Conservation (phyloP, 2,329 filamentous ascomycete species). For the Colletotrichum tabaci region DNA sequence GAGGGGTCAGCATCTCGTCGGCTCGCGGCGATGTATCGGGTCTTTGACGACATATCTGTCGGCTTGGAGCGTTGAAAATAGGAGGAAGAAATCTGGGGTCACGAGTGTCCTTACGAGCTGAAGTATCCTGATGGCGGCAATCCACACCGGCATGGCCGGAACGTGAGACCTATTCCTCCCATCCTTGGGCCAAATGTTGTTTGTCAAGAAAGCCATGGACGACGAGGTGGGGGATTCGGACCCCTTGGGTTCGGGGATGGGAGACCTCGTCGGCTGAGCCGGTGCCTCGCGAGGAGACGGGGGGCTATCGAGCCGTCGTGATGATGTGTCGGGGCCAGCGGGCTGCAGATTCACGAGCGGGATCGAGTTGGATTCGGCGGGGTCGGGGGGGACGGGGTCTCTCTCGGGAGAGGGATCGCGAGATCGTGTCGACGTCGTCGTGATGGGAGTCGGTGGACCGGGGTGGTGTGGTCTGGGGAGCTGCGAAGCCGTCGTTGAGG, state of each 20-base stretch:
- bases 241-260: slow-evolving; percentile 31
- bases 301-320: slow-evolving; percentile 17
- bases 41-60: neutral
- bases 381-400: slow-evolving; percentile 1
- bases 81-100: too few relatives aligned
- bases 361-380: slow-evolving; percentile 13
- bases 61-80: neutral
- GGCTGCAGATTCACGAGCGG: neutral
- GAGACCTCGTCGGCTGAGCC: slow-evolving; percentile 38
- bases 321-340: neutral
- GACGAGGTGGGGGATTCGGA: slow-evolving; percentile 29
- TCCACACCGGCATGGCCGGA: slow-evolving; percentile 43
- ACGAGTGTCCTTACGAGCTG: slow-evolving; percentile 39
- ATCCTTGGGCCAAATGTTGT: slow-evolving; percentile 43
- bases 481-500: slow-evolving; percentile 14
- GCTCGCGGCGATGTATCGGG: neutral
- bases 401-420: slow-evolving; percentile 21
- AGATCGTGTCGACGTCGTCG: slow-evolving; percentile 20
- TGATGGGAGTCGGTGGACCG: slow-evolving; percentile 2
- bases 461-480: neutral
- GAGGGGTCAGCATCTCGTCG: slow-evolving; percentile 23
- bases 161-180: slow-evolving; percentile 42
- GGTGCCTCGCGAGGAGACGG: slow-evolving; percentile 36
- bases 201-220: slow-evolving; percentile 40
- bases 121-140: slow-evolving; percentile 37